A percentile compares a stretch with the other conserved stretches of the same genome.
Evolutionary conservation across 345 rosid genomes (phyloP).

Genomic region (Anastatica hierochuntica): DNA sequence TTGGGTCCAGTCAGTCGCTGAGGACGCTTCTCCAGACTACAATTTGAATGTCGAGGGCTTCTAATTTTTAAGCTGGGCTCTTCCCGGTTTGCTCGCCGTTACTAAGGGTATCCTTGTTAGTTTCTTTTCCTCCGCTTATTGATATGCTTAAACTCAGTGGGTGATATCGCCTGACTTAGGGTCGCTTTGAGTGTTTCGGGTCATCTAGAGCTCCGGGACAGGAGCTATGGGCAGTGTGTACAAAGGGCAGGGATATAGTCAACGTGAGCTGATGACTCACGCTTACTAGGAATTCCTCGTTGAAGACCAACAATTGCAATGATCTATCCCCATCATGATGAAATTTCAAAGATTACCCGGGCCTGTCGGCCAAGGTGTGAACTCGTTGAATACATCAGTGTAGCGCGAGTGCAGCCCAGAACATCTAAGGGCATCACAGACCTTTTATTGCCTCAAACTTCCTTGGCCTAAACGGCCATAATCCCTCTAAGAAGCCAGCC

Average conservation of each 20-base stretch:
- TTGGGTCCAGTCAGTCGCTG: too few species aligned
- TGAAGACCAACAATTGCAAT: background rate
- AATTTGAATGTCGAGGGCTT: too few species aligned
- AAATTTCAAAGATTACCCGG: background rate
- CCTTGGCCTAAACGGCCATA: constrained; percentile 12
- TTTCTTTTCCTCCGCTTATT: too few species aligned
- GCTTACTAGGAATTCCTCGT: background rate
- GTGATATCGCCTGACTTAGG: too few species aligned
- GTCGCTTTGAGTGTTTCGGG: too few species aligned
- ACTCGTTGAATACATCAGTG: constrained; percentile 23
- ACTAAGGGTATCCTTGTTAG: too few species aligned
- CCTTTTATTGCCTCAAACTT: constrained; percentile 23
- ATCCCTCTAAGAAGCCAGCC: background rate
- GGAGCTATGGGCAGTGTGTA: too few species aligned
- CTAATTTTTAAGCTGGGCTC: too few species aligned
- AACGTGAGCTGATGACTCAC: background rate
- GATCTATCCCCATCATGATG: background rate
- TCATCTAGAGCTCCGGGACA: too few species aligned
- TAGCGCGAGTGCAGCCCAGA: constrained; percentile 25
- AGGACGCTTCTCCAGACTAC: too few species aligned
- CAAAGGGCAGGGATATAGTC: background rate
- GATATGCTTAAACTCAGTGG: too few species aligned
- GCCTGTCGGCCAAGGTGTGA: constrained; percentile 19
- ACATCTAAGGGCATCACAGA: constrained; percentile 24
- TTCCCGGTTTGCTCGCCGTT: too few species aligned